Conservation (phyloP, 495 filamentous ascomycete species). For the Lichina pygmaea region DNA sequence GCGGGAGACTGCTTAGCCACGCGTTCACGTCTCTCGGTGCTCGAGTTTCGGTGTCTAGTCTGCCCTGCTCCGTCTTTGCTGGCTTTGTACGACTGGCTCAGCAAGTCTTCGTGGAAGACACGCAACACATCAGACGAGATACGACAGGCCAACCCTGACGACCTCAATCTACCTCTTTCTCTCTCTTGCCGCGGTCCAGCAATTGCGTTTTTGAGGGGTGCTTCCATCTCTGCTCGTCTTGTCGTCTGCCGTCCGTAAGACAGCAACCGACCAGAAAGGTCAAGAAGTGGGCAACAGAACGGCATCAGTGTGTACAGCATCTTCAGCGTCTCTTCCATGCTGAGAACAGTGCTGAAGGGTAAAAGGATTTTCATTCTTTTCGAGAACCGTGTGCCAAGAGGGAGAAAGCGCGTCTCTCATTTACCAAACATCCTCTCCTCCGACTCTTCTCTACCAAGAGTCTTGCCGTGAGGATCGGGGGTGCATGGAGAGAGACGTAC, state of each 20-base stretch:
- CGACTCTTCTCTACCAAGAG: background rate
- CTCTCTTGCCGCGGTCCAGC: background rate
- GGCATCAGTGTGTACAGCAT: conserved; percentile 99
- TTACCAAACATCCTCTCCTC: conserved; percentile 58
- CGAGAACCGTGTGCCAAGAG: conserved; percentile 62
- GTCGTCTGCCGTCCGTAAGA: background rate
- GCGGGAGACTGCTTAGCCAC: conserved; percentile 51
- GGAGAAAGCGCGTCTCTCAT: background rate
- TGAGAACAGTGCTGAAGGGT: conserved; percentile 72
- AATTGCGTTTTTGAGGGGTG: background rate
- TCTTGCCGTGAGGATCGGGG: conserved; percentile 20
- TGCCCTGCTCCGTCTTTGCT: too few species aligned
- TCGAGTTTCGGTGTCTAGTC: background rate
- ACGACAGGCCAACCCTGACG: background rate
- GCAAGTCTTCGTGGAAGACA: background rate
- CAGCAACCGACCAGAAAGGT: conserved; percentile 2
- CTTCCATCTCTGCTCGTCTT: background rate
- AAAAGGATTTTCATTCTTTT: conserved; percentile 26
- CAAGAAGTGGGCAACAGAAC: conserved; percentile 6
- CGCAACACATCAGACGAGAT: background rate
- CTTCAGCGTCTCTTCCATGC: conserved; percentile 39
- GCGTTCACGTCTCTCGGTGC: background rate
- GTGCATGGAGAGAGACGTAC: conserved; percentile 83
- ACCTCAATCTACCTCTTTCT: background rate
- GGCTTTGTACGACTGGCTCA: too few species aligned